phyloP scores from a whole-genome alignment of 768 basidiomycete species.

The Russula virescens region DNA sequence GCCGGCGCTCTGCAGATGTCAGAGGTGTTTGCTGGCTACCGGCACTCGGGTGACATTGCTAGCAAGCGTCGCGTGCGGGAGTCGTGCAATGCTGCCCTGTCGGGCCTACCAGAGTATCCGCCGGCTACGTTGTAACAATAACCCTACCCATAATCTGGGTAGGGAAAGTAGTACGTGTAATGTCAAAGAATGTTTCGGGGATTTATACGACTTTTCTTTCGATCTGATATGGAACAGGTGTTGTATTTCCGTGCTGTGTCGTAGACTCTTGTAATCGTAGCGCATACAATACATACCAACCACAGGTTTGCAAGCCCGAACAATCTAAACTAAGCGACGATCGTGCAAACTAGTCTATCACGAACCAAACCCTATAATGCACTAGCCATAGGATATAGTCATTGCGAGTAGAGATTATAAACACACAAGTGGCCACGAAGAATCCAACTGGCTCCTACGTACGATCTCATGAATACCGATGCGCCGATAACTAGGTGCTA shows the following conservation, averaged over 20 bases:
- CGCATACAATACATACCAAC: background rate
- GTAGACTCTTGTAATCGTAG: conserved; percentile 4
- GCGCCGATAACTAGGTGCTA: background rate
- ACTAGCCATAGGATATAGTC: background rate
- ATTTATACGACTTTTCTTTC: background rate
- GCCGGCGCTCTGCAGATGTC: conserved; percentile 72
- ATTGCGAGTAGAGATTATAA: background rate
- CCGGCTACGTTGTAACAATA: conserved; percentile 27
- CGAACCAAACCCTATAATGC: background rate
- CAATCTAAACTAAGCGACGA: background rate
- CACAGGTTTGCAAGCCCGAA: background rate
- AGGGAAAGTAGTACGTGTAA: background rate
- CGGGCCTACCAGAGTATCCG: conserved; percentile 72
- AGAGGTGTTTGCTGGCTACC: conserved; percentile 67
- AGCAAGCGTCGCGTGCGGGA: conserved; percentile 75
- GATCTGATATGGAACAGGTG: background rate
- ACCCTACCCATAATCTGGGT: background rate
- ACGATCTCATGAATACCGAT: conserved; percentile 7
- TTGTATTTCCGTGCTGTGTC: background rate
- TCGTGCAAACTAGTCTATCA: background rate
- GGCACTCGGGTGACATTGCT: conserved; percentile 63
- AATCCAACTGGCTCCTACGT: conserved; percentile 5
- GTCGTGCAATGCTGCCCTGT: conserved; percentile 69
- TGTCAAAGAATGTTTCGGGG: background rate
- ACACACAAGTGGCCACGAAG: background rate